Base-by-base conservation (phyloP, 495 filamentous ascomycete species). In the Hypoxylon intermedium region DNA sequence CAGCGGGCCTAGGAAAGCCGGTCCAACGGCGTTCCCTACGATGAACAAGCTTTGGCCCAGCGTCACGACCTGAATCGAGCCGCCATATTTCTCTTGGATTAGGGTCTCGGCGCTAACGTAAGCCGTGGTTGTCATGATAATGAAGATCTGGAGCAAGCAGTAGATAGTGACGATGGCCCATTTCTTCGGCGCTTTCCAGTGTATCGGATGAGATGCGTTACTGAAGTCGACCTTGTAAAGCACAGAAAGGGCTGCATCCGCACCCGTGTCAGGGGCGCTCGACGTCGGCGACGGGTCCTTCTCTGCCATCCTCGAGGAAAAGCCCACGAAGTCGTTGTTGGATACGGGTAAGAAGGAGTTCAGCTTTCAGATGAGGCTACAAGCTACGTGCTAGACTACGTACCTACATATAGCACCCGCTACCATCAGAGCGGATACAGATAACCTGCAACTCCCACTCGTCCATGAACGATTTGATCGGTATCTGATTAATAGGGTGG, bases 51-150 rank as follows among this genome's bases (percentile, higher is more conserved):
- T 64, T 41, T 71, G 67, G 12, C 68, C 68, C 0, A 71, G 48
- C 0, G 63, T 33, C 21, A 71, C 57, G 1, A 69, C 59, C 42
- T 71, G 73, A 3, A 68, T 66, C 9, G 64, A 69, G 7, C 67
- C 67, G 19, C 70, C 73, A 46, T 67, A 74, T 47, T 67, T 67
- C 33, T 61, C 62, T 30, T 70, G 51, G 24, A 73, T 57, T 24
- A 68, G 46, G 30, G 51, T 64, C 45, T 75, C 72, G n/a, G 63
- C 67, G 23, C 72, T 67, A 18, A 74, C 58, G 43, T 73, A 75
- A 5, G 70, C 63, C n/a, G 73, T 74, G 13, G 67, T 64, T 11
- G 70, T 58, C 13, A 74, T 43, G 2, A 67, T 65, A 24, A 75
- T 58, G 45, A 73, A 68, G n/a, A 52, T 46, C 45, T 74, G 73